Evolutionary conservation across 331 rosid genomes (phyloP), one percentile per base, ranked within the genome.

Genomic region (Telfairia occidentalis): DNA sequence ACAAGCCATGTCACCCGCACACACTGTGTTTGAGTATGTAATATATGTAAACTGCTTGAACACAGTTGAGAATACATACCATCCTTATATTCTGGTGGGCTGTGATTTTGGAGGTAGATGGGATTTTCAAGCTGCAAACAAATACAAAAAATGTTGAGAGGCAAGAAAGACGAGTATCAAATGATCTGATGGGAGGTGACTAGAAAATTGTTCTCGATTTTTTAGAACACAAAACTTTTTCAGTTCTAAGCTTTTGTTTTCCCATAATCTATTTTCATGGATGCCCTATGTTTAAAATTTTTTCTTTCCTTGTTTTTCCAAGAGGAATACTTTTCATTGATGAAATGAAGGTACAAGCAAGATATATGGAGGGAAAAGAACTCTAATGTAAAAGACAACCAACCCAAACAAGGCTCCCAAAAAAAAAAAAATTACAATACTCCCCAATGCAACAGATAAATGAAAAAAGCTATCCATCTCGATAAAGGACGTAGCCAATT

Each of bases 121-220:
- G n/a, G 58, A 7, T 46, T 45, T 71, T 71, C 19, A n/a, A 48
- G 60, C 76, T 71, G 76, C 76, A 71, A 49, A 71, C 23, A 18
- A 29, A 29, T n/a, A 30, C 26, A 71, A 46, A 48, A 71, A 48
- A 49, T 9, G 9, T 4, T 48, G 37, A 70, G 23, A 42, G n/a
- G 60, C 30, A 5, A n/a, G 57, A 48, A 6, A 48, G 29, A 9
- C 45, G 8, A 18, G 50, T 6, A 65, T 19, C 50, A 37, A 37
- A 65, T 9, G 16, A 37, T 30, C n/a, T n/a, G 49, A 4, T 37
- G 71, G 28, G 49, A 64, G 32, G 19, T 4, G 2, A 64, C 29
- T 64, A 64, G 32, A 35, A 64, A 64, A 64, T 13, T 3, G 48
- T 35, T n/a, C 1, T n/a, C n/a, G n/a, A 9, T 64, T 35, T 26